Percentiles rank a stretch among this genome's conserved stretches.
phyloP scores from a whole-genome alignment of 495 filamentous ascomycete genomes.

The Penicillium atrosanguineum region DNA sequence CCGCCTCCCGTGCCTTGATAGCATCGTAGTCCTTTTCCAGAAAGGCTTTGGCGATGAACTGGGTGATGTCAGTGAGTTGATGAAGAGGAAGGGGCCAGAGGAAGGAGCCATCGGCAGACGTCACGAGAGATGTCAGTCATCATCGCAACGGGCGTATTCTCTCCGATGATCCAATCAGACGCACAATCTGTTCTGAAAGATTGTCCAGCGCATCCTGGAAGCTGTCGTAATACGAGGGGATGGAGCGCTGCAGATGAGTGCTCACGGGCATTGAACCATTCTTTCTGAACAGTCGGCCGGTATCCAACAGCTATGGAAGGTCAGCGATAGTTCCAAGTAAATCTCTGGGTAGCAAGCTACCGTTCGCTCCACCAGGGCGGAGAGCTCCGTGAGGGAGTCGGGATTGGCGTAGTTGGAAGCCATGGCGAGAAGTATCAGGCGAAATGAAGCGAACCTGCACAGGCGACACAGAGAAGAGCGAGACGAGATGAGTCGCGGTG shows the following conservation, averaged over 20 bases:
- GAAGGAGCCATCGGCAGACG: background rate
- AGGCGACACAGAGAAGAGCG: background rate
- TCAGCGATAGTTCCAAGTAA: slow-evolving; percentile 18
- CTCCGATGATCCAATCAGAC: slow-evolving; percentile 17
- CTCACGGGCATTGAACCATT: slow-evolving; percentile 35
- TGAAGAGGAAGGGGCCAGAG: slow-evolving; percentile 2
- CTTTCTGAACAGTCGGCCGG: slow-evolving; percentile 45
- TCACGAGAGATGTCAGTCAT: background rate
- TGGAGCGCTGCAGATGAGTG: slow-evolving; percentile 38
- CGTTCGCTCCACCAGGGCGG: slow-evolving; percentile 45
- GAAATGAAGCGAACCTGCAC: background rate
- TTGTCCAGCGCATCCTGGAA: slow-evolving; percentile 51
- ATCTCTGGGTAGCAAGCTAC: slow-evolving; percentile 22
- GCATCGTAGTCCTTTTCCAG: slow-evolving; percentile 46
- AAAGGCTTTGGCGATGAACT: slow-evolving; percentile 49
- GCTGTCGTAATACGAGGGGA: slow-evolving; percentile 44
- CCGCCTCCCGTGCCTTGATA: slow-evolving; percentile 35
- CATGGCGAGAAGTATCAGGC: slow-evolving; percentile 20
- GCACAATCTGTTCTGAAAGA: slow-evolving; percentile 52
- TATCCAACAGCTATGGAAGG: slow-evolving; percentile 43
- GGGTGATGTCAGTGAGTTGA: slow-evolving; percentile 16
- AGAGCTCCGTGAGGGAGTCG: slow-evolving; percentile 42
- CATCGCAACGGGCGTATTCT: background rate
- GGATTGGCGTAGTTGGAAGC: slow-evolving; percentile 34
- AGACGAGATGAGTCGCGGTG: slow-evolving; percentile 7